Percentiles rank a stretch among this genome's conserved stretches.
phyloP scores from a whole-genome alignment of 1,284 basidiomycete genomes.

The Ceratobasidium sp. region DNA sequence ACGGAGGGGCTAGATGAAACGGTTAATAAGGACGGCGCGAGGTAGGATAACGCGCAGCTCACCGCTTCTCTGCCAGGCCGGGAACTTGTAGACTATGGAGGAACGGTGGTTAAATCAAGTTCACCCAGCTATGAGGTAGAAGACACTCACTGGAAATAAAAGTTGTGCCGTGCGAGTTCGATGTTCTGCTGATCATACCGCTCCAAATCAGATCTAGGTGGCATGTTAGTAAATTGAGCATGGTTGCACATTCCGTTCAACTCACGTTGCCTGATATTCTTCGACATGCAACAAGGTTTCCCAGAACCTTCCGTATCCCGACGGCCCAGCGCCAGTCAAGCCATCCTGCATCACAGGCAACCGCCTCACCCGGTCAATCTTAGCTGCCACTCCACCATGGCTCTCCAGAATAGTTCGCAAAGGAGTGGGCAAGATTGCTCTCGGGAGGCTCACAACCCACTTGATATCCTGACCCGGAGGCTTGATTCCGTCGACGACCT shows the following conservation, averaged over 20 bases:
- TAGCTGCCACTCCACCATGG: conserved; percentile 15
- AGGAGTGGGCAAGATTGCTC: conserved; percentile 50
- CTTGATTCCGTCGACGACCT: conserved; percentile 61
- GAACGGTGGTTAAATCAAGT: background rate
- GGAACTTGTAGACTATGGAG: conserved; percentile 64
- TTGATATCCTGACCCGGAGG: conserved; percentile 58
- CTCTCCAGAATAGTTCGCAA: conserved; percentile 33
- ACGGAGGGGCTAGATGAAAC: conserved; percentile 56
- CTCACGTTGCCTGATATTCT: conserved; percentile 67
- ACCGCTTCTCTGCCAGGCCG: conserved; percentile 69
- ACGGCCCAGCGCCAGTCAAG: conserved; percentile 46
- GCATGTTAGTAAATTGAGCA: conserved; percentile 9
- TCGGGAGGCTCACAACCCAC: conserved; percentile 58
- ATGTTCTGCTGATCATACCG: conserved; percentile 65
- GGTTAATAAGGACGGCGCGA: conserved; percentile 66
- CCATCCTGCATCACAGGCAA: conserved; percentile 47
- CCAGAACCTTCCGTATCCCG: conserved; percentile 61
- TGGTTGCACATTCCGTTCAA: conserved; percentile 39
- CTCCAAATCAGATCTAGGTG: conserved; percentile 59
- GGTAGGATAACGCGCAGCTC: conserved; percentile 53
- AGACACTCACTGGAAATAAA: conserved; percentile 60
- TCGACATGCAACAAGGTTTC: conserved; percentile 67
- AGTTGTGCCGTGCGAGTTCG: conserved; percentile 53
- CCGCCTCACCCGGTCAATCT: conserved; percentile 27
- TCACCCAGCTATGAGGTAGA: background rate